A percentile compares a stretch with the other conserved stretches of the same genome.
Conservation (phyloP, 2,329 filamentous ascomycete species). For the Incumbomyces lentus region DNA sequence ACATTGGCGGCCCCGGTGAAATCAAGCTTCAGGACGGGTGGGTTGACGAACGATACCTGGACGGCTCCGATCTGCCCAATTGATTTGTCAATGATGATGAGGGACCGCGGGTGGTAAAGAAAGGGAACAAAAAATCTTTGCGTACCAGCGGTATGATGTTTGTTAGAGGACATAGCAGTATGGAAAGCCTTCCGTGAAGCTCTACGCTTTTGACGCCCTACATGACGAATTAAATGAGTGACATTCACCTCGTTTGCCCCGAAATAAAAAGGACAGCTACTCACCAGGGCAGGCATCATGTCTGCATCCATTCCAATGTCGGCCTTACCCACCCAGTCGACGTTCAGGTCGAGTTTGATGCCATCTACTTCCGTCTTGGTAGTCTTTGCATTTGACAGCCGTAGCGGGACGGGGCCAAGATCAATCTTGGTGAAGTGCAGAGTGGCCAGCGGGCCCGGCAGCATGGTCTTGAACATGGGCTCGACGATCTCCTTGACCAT, state of each 20-base stretch:
- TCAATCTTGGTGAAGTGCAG: slow-evolving; percentile 17
- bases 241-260: slow-evolving; percentile 1
- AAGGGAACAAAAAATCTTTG: slow-evolving; percentile 2
- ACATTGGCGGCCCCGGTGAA: slow-evolving; percentile 16
- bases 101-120: not conserved
- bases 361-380: slow-evolving; percentile 14
- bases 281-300: slow-evolving; percentile 15
- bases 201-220: slow-evolving; percentile 14
- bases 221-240: slow-evolving; percentile 7
- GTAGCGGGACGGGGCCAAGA: slow-evolving; percentile 14
- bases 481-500: slow-evolving; percentile 18
- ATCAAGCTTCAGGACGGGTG: slow-evolving; percentile 16
- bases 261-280: slow-evolving; percentile 6
- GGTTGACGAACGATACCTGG: slow-evolving; percentile 15
- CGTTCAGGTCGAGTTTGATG: slow-evolving; percentile 16
- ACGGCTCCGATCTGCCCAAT: slow-evolving; percentile 14
- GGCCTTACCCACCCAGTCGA: slow-evolving; percentile 16
- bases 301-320: slow-evolving; percentile 16
- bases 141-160: slow-evolving; percentile 16
- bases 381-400: slow-evolving; percentile 14
- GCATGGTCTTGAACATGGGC: slow-evolving; percentile 18
- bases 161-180: slow-evolving; percentile 15
- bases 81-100: slow-evolving; percentile 2
- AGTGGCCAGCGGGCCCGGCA: slow-evolving; percentile 13
- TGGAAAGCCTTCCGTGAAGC: slow-evolving; percentile 14